Evolutionary conservation across 2,329 filamentous ascomycete genomes (phyloP), one percentile per base, ranked within the genome.

Genomic region (Chrysoporthe austroafricana): DNA sequence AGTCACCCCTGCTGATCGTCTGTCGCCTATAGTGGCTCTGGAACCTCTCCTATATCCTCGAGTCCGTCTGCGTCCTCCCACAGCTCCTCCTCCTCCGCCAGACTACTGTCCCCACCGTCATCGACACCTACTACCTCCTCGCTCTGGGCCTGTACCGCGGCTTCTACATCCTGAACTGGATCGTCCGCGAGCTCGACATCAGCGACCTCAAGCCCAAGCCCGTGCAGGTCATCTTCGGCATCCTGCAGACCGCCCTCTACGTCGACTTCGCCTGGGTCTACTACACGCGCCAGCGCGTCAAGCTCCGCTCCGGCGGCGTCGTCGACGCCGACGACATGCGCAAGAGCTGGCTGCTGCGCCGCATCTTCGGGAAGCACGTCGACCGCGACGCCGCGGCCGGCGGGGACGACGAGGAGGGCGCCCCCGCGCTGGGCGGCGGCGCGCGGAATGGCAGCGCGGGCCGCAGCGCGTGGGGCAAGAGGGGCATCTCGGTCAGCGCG

Each of bases 261-360:
- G 77, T 94, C 73, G 95, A 98, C 79, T 98, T 98, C 77, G 94
- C 93, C 46, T 97, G 94, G 94, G 94, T 98, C 1, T 98, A 98
- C 83, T 97, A 92, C 82, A 92, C 91, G 13, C 88, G 95, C 71
- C 95, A 97, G 82, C 88, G 94, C 67, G 94, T 98, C 75, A 97
- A 97, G 89, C 89, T 98, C 18, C 88, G 95, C 70, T 90, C 88
- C 72, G 95, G 95, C 57, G 93, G 93, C 7, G 85, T 97, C 21
- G 93, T 98, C 16, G 95, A 98, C 76, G 90, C 91, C 4, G 94
- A 97, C 72, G 95, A 98, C 76, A 84, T 97, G 76, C 86, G 90
- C 71, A 90, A 92, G 66, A 92, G 94, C 71, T 97, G 94, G 90
- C 83, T 98, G 39, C 87, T 97, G 11, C 88, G 88, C 71, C 88